Evolutionary conservation across 2,329 filamentous ascomycete species (phyloP), one percentile per base, ranked within the genome.

Genomic region (Pseudogymnoascus sp.): DNA sequence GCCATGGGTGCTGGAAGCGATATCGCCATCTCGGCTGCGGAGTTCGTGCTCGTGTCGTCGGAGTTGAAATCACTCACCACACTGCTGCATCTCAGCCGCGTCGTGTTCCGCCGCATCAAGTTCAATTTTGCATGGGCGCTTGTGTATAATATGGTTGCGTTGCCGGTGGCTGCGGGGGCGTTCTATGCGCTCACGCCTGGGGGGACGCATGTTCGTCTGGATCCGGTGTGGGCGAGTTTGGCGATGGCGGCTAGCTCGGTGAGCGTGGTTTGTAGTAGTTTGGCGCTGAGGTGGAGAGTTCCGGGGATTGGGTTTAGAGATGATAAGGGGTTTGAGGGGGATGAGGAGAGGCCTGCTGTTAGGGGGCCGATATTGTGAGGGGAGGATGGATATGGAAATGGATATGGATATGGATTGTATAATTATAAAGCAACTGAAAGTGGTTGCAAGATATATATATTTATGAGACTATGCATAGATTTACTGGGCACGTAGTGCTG

Each of bases 161-260:
- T 88, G 63, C 85, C 85, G 0, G 74, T 88, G 50, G 84, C 85
- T 0, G 85, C 85, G 1, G 85, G 85, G 1, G 80, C 83, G 2
- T 73, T 87, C 43, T 87, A 82, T 69, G 47, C 47, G 28, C 47
- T 54, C 28, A 14, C 47, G n/a, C 81, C 83, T 3, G 64, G 85
- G 35, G 71, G 68, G 60, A 69, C 71, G 39, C 86, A 87, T 70
- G 74, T 90, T 18, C 75, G 81, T 63, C 74, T 91, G 57, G 85
- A 89, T 69, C 88, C 88, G 0, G 88, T 88, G 6, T 96, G 91
- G 91, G 91, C 91, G 7, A 86, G 85, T 64, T 74, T 95, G 70
- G 91, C 91, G 1, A 96, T 96, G 91, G 91, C 91, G 18, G 74
- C 92, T 72, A 95, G 90, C 72, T 91, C 88, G 71, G 86, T 96